These are phyloP conservation scores for Boletus subluridellus DNA, from an alignment of 1,284 basidiomycete species.

Conservation along the genomic window DNA sequence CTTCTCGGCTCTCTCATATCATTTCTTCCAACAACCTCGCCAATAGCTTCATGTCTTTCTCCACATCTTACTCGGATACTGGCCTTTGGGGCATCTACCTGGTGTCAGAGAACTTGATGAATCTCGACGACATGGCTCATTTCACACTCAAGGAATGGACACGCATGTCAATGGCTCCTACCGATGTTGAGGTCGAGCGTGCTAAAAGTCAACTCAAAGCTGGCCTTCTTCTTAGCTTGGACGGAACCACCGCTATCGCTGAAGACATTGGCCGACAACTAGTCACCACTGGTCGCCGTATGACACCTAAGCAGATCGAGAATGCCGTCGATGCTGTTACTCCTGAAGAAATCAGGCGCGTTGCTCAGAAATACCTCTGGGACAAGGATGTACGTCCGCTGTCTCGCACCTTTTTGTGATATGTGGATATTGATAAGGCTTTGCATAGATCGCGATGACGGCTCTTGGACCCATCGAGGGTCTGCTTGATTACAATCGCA, in stretches of 20 bases:
- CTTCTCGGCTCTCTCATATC: constrained; percentile 89
- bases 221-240: constrained; percentile 83
- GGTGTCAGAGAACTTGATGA: constrained; percentile 89
- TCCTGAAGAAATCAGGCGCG: constrained; percentile 87
- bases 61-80: constrained; percentile 98
- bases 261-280: constrained; percentile 98
- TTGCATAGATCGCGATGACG: constrained; percentile 68
- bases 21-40: constrained; percentile 94
- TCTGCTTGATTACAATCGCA: constrained; percentile 80
- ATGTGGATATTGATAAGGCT: constrained; percentile 7
- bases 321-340: constrained; percentile 87
- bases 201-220: constrained; percentile 99
- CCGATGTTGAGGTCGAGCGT: constrained; percentile 86
- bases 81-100: constrained; percentile 99
- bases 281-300: constrained; percentile 87
- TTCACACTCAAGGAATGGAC: constrained; percentile 98
- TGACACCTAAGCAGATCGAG: constrained; percentile 94
- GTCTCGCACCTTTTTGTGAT: constrained; percentile 11
- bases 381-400: constrained; percentile 78
- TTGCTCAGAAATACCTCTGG: constrained; percentile 96
- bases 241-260: constrained; percentile 94
- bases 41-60: constrained; percentile 99
- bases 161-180: constrained; percentile 88
- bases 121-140: constrained; percentile 92
- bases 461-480: constrained; percentile 87